Conservation (phyloP, 2,329 filamentous ascomycete genomes). For the Capronia coronata region DNA sequence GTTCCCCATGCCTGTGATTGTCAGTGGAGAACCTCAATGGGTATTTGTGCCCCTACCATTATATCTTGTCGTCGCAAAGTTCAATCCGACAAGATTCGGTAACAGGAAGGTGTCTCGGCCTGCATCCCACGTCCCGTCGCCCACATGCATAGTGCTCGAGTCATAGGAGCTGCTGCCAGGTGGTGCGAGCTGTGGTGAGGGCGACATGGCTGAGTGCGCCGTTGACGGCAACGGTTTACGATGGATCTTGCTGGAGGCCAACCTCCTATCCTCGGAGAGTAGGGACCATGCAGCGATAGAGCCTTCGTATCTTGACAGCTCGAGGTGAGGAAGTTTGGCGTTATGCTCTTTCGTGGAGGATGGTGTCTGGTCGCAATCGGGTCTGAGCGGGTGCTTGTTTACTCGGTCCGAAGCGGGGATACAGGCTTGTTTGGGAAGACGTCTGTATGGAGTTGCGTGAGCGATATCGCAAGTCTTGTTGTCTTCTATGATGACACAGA, state of each 20-base stretch:
- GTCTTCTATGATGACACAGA: background rate
- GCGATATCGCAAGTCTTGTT: background rate
- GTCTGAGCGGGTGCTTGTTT: conserved; percentile 11
- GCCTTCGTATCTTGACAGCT: background rate
- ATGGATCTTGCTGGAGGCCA: conserved; percentile 18
- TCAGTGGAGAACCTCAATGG: conserved; percentile 13
- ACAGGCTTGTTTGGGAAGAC: background rate
- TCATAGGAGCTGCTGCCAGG: conserved; percentile 57
- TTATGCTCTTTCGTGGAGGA: background rate
- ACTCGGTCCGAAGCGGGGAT: conserved; percentile 10
- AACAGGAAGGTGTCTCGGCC: conserved; percentile 57
- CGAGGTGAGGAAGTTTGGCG: background rate
- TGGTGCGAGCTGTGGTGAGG: conserved; percentile 43
- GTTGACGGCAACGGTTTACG: background rate
- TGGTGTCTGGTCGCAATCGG: background rate
- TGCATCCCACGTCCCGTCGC: conserved; percentile 61
- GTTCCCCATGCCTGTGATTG: conserved; percentile 57
- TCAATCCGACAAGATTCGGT: conserved; percentile 58
- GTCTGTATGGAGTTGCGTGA: background rate
- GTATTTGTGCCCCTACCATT: conserved; percentile 46
- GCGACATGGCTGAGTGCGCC: conserved; percentile 32
- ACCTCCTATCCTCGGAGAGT: conserved; percentile 17
- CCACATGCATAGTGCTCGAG: conserved; percentile 56
- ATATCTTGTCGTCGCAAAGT: conserved; percentile 61
- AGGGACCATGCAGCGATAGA: conserved; percentile 20